Evolutionary conservation across 768 basidiomycete genomes (phyloP).

Genomic region (Ramaria sp.): DNA sequence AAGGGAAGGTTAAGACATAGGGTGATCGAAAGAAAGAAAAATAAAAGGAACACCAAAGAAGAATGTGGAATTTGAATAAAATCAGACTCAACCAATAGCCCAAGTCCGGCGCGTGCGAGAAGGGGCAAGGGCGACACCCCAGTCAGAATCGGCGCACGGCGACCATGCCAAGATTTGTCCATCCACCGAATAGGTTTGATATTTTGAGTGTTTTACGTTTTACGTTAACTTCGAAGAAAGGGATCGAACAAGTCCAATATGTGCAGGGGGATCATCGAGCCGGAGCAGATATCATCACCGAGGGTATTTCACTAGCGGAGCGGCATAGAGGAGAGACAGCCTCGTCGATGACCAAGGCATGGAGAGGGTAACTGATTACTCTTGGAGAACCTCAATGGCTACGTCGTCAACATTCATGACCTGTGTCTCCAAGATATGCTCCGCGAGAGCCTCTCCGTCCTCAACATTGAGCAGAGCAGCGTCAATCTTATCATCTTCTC

Average conservation of each 20-base stretch:
- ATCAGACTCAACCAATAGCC: conserved; percentile 10
- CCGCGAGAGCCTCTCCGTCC: background rate
- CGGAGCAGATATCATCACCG: background rate
- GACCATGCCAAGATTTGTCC: conserved; percentile 3
- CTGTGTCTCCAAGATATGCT: background rate
- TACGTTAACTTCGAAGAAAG: background rate
- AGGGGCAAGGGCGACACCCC: background rate
- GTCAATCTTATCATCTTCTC: conserved; percentile 5
- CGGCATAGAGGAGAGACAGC: background rate
- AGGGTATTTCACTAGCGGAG: background rate
- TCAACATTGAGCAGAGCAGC: conserved; percentile 8
- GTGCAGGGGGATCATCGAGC: conserved; percentile 6
- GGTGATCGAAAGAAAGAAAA: background rate
- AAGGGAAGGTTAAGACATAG: background rate
- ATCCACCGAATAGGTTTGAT: background rate
- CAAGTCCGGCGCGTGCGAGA: conserved; percentile 2
- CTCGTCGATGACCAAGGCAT: background rate
- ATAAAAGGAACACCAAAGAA: conserved; percentile 8
- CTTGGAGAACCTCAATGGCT: background rate
- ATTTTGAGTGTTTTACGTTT: conserved; percentile 1
- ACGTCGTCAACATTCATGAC: conserved; percentile 5
- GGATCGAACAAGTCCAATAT: conserved; percentile 2
- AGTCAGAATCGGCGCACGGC: background rate
- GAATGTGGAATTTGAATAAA: conserved; percentile 8
- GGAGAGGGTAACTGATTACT: background rate